Percentiles rank a stretch among this genome's conserved stretches.
phyloP scores from a whole-genome alignment of 1,284 basidiomycete species.

The Apiotrichum mycotoxinovorans region DNA sequence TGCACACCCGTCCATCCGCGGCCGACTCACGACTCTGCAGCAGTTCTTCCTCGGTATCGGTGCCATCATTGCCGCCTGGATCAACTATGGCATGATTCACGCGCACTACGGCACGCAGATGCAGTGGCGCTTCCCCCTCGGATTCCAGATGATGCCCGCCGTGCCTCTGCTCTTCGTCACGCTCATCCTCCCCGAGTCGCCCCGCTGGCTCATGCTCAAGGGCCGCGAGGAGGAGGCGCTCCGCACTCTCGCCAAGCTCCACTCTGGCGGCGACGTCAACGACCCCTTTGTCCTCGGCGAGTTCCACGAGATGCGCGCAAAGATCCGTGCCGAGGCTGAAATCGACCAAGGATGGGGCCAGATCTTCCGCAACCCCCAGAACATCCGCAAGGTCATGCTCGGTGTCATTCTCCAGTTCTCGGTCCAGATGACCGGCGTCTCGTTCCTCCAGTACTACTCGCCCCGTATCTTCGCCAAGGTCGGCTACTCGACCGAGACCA shows the following conservation, averaged over 20 bases:
- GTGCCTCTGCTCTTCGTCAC: constrained; percentile 61
- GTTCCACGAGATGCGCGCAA: constrained; percentile 39
- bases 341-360: constrained; percentile 42
- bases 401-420: constrained; percentile 52
- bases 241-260: constrained; percentile 36
- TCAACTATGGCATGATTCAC: constrained; percentile 11
- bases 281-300: constrained; percentile 38
- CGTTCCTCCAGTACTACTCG: constrained; percentile 55
- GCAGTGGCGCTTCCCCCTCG: constrained; percentile 14
- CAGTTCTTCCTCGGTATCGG: constrained; percentile 58
- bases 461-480: constrained; percentile 3
- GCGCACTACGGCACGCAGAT: not conserved
- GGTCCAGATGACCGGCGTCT: constrained; percentile 57
- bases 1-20: constrained; percentile 61
- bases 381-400: constrained; percentile 48
- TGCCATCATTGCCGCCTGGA: constrained; percentile 31
- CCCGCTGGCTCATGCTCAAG: constrained; percentile 51
- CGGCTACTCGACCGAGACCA: constrained; percentile 4
- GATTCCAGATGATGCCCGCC: constrained; percentile 45
- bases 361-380: constrained; percentile 56
- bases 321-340: constrained; percentile 47
- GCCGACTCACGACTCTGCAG: constrained; percentile 61
- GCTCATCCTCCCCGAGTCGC: constrained; percentile 56
- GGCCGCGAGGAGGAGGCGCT: constrained; percentile 40
- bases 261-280: constrained; percentile 30